Base-by-base conservation (phyloP, 306 rosid species). In the Cicer pinnatifidum region DNA sequence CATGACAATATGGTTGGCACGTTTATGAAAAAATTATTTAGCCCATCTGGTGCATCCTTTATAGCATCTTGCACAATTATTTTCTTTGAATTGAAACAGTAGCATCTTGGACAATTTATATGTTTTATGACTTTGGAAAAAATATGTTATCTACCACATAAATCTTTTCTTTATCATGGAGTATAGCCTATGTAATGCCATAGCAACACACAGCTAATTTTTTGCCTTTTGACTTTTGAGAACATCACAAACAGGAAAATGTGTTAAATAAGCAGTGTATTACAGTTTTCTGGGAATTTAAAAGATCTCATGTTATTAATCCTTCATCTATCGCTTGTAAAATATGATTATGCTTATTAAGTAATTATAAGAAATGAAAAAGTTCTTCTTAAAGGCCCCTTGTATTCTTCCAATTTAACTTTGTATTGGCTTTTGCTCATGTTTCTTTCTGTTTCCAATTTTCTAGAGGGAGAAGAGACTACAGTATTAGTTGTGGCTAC, bases 401-500 rank as follows among this genome's bases (percentile, higher is more conserved):
- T 70, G 9, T 3, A 23, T 41, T 41, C 12, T 71, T 71, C 33
- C 39, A 64, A 38, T 41, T 60, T 38, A 20, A 50, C 37, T 23
- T 74, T 47, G 41, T 50, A 13, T 60, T 60, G 46, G 54, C 15
- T 45, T 77, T 40, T 66, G 54, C 63, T 44, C 56, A 16, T 45
- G 43, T 71, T 78, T 78, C 50, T 69, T 61, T 57, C 67, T 81
- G 37, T 66, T 73, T 51, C 69, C 16, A 35, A 72, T 68, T 74
- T 69, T 60, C 65, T 82, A 90, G 97, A 81, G 71, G 87, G 73
- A 78, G 97, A 87, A 79, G 93, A 87, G 87, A 87, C 90, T 69
- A 86, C 80, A 58, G 84, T 92, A 67, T 81, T 87, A 80, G 80
- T 89, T 81, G 95, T 86, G 85, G 93, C 97, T 47, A 89, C 92